Conservation (phyloP, 139 green algal species). For the Ettlia oleoabundans region DNA sequence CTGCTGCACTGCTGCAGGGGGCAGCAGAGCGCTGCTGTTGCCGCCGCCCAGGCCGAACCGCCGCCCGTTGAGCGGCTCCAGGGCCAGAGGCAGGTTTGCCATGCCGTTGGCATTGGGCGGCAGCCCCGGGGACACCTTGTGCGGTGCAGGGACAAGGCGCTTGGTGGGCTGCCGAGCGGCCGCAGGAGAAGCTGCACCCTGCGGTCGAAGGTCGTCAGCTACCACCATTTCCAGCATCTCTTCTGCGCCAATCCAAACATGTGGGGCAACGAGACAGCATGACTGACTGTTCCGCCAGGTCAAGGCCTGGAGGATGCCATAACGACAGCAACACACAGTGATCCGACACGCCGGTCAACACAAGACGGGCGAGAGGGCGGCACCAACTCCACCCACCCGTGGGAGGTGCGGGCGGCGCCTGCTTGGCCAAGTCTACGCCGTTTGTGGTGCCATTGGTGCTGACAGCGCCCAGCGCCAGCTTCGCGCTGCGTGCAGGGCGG, state of each 20-base stretch:
- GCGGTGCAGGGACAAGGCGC: conserved; percentile 17
- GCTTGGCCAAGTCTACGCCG: neutral
- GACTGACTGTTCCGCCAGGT: too few species aligned
- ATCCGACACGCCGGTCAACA: too few species aligned
- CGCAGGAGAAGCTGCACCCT: neutral
- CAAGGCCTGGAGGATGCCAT: too few species aligned
- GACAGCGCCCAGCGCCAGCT: neutral
- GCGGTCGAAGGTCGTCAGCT: conserved; percentile 9
- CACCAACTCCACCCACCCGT: neutral
- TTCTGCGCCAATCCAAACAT: neutral
- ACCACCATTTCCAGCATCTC: conserved; percentile 36
- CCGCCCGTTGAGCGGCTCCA: neutral
- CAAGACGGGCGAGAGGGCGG: too few species aligned
- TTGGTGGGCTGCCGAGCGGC: neutral
- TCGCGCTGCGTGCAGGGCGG: too few species aligned
- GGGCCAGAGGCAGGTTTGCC: too few species aligned
- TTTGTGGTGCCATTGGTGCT: too few species aligned
- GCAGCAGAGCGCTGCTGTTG: neutral
- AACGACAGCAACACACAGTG: too few species aligned
- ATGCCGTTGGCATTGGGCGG: neutral
- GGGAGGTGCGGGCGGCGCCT: neutral
- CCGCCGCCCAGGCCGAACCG: neutral
- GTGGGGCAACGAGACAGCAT: neutral
- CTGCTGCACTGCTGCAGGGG: conserved; percentile 24
- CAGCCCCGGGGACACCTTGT: neutral